Percentiles rank a stretch among this genome's conserved stretches.
Evolutionary conservation across 257 asterid genomes (phyloP).

Genomic region (Forsythia viridissima): DNA sequence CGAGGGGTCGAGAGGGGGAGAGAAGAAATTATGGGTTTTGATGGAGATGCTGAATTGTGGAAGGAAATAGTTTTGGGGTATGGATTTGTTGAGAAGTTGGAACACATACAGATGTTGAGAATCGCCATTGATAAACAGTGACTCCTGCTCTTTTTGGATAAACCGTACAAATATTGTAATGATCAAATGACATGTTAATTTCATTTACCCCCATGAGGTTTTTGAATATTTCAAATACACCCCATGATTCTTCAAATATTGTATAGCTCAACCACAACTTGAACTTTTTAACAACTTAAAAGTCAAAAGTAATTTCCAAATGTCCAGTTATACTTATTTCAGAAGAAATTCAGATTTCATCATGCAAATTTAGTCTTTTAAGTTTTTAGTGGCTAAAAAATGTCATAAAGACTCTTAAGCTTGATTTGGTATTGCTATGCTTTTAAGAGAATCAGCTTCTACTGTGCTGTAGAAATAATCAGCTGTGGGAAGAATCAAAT

Average conservation of each 20-base stretch:
- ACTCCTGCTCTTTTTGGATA: slow-evolving; percentile 29
- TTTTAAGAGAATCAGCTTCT: no score
- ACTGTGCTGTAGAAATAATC: no score
- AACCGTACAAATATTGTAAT: slow-evolving; percentile 14
- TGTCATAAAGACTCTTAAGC: no score
- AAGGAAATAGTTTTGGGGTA: slow-evolving; percentile 27
- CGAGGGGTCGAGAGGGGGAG: slow-evolving; percentile 12
- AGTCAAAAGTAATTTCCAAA: no score
- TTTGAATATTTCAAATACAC: background rate
- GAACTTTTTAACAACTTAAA: background rate
- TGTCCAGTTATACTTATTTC: no score
- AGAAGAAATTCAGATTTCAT: no score
- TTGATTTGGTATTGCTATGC: no score
- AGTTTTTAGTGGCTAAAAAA: no score
- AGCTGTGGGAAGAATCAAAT: no score
- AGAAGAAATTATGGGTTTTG: slow-evolving; percentile 26
- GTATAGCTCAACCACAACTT: background rate
- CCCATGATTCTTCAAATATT: background rate
- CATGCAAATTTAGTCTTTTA: no score
- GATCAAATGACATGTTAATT: background rate
- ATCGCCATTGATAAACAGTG: slow-evolving; percentile 51
- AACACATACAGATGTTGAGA: slow-evolving; percentile 49
- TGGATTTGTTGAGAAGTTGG: slow-evolving; percentile 50
- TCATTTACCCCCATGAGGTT: background rate
- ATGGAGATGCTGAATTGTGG: slow-evolving; percentile 19